Conservation (phyloP, 2,329 filamentous ascomycete species). For the Emmonsiellopsis sp. region DNA sequence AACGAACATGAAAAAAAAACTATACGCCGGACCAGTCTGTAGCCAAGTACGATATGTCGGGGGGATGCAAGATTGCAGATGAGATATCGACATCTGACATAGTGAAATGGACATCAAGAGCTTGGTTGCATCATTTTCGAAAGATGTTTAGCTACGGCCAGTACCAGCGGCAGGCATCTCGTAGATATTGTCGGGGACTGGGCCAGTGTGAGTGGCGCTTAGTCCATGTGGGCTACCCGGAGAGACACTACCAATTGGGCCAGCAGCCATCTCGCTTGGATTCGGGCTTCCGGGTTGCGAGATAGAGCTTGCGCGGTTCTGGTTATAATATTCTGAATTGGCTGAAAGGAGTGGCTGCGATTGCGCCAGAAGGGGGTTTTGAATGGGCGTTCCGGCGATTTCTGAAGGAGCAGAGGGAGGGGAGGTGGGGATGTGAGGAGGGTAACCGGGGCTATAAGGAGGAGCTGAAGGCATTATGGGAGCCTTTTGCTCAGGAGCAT, state of each 20-base stretch:
- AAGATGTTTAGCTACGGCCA: not conserved
- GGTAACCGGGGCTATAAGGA: slow-evolving; percentile 6
- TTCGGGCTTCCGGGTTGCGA: slow-evolving; percentile 3
- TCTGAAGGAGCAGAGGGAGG: slow-evolving; percentile 1
- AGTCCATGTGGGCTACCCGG: slow-evolving; percentile 5
- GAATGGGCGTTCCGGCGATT: slow-evolving; percentile 6
- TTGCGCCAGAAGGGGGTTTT: slow-evolving; percentile 3
- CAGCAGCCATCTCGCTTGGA: not conserved
- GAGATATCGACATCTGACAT: too few species aligned
- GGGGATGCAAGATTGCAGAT: too few species aligned
- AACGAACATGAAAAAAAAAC: too few species aligned
- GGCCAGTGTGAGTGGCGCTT: slow-evolving; percentile 9
- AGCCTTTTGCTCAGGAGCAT: slow-evolving; percentile 7
- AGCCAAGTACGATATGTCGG: too few species aligned
- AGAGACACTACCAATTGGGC: not conserved
- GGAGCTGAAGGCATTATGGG: slow-evolving; percentile 1
- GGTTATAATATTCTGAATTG: slow-evolving; percentile 7
- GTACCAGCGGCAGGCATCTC: slow-evolving; percentile 5
- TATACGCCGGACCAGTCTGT: too few species aligned
- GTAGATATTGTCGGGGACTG: slow-evolving; percentile 12
- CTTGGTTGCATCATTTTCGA: not conserved
- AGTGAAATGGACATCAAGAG: too few species aligned
- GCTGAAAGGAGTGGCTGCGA: slow-evolving; percentile 1
- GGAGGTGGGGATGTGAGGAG: not conserved
- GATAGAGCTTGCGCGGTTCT: slow-evolving; percentile 3